Conservation (phyloP, 2,329 filamentous ascomycete species). For the Fonsecaea erecta region DNA sequence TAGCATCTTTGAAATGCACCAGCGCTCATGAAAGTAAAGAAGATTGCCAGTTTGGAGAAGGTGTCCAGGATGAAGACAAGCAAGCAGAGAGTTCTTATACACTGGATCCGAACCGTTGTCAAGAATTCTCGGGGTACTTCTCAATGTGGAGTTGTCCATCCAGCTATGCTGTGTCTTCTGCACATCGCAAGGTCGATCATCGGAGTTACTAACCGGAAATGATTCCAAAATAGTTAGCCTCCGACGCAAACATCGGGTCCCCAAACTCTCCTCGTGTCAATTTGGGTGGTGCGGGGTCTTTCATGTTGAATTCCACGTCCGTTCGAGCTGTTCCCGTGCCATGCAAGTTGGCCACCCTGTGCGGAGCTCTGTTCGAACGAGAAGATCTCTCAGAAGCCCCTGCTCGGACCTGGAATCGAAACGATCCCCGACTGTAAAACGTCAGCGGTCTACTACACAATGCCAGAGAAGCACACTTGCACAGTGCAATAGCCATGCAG, state of each 20-base stretch:
- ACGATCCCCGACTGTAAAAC: conserved; percentile 3
- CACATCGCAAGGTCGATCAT: background rate
- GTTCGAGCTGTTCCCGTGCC: conserved; percentile 9
- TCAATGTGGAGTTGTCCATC: background rate
- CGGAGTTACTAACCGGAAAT: background rate
- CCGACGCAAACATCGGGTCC: background rate
- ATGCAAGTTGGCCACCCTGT: conserved; percentile 14
- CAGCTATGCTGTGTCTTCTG: background rate
- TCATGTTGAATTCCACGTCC: background rate
- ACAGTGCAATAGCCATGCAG: conserved; percentile 14
- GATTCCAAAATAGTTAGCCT: background rate
- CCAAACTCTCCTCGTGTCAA: background rate
- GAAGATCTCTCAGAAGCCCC: conserved; percentile 6
- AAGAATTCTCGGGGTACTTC: background rate
- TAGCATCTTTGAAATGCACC: conserved; percentile 5
- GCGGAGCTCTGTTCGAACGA: conserved; percentile 8
- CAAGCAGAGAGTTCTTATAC: background rate
- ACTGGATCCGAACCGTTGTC: background rate
- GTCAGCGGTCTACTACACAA: background rate
- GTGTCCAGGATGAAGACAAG: background rate
- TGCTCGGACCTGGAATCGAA: conserved; percentile 10
- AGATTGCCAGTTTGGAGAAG: background rate
- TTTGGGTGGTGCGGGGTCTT: background rate
- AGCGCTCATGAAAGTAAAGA: background rate
- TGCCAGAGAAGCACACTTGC: background rate